Evolutionary conservation across 805 yeast species (phyloP).

Genomic region (Metschnikowia noctiluminum): DNA sequence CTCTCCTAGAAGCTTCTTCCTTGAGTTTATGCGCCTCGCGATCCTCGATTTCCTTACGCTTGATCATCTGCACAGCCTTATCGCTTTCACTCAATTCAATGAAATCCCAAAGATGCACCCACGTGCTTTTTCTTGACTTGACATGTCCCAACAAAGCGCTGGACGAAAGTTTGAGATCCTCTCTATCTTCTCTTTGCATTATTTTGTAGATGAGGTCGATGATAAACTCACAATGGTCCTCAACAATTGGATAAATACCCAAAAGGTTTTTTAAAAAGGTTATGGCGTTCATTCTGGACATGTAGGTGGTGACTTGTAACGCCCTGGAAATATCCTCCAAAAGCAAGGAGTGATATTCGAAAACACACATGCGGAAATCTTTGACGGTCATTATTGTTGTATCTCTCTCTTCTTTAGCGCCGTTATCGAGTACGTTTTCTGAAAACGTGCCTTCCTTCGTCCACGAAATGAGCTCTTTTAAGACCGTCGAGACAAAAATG

Average conservation of each 20-base stretch:
- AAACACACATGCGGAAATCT: constrained; percentile 40
- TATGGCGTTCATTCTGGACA: constrained; percentile 77
- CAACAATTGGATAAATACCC: constrained; percentile 62
- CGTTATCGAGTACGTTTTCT: constrained; percentile 3
- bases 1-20: constrained; percentile 14
- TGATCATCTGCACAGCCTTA: constrained; percentile 24
- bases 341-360: constrained; percentile 53
- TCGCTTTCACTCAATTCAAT: constrained; percentile 47
- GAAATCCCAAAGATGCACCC: constrained; percentile 58
- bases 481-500: constrained; percentile 57
- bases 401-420: neutral
- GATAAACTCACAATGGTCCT: constrained; percentile 59
- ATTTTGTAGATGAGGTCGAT: constrained; percentile 47
- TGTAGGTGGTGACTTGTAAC: constrained; percentile 56
- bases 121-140: constrained; percentile 48
- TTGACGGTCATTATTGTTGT: constrained; percentile 20
- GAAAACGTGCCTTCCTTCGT: constrained; percentile 28
- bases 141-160: constrained; percentile 67
- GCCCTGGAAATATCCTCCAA: constrained; percentile 42
- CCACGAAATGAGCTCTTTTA: constrained; percentile 49
- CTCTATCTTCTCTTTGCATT: constrained; percentile 56
- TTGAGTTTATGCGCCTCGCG: constrained; percentile 13
- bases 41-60: constrained; percentile 22
- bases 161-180: constrained; percentile 76
- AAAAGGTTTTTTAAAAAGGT: constrained; percentile 67